These are phyloP conservation scores for Solanum gandarillasii DNA, from an alignment of 257 asterid species.

Conservation along the genomic window DNA sequence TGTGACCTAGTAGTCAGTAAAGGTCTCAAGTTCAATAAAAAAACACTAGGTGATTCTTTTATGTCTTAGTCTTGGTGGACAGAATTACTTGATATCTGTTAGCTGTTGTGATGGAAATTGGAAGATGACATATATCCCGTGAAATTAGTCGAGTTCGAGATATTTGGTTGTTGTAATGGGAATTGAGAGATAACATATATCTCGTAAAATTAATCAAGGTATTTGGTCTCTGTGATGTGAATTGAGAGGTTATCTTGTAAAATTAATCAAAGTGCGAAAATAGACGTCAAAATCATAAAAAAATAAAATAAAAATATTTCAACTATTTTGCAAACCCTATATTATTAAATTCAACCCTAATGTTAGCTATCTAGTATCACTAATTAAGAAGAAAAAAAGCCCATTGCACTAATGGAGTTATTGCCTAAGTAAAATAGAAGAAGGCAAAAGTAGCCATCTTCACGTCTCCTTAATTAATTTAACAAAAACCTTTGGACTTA, in stretches of 20 bases:
- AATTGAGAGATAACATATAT: too few species aligned
- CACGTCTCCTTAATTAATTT: not conserved
- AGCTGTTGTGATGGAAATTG: not conserved
- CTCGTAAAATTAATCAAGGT: not conserved
- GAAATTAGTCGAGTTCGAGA: not conserved
- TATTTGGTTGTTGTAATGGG: too few species aligned
- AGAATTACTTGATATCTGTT: accelerated
- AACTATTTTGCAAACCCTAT: not conserved
- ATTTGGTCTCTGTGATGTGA: too few species aligned
- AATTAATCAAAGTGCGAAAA: too few species aligned
- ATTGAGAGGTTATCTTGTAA: not conserved
- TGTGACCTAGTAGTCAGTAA: too few species aligned
- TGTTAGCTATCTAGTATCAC: not conserved
- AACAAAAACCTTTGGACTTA: not conserved
- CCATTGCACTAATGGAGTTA: not conserved
- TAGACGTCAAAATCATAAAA: not conserved
- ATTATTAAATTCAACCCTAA: not conserved
- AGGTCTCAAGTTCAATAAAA: too few species aligned
- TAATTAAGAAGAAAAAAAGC: not conserved
- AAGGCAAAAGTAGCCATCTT: not conserved
- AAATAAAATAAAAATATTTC: too few species aligned
- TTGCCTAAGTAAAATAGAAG: not conserved
- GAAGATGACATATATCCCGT: too few species aligned
- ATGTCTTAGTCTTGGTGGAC: too few species aligned
- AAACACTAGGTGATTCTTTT: too few species aligned